Percentiles rank a stretch among this genome's conserved stretches.
Evolutionary conservation across 805 yeast species (phyloP).

Genomic region (Metschnikowia bowlesiae): DNA sequence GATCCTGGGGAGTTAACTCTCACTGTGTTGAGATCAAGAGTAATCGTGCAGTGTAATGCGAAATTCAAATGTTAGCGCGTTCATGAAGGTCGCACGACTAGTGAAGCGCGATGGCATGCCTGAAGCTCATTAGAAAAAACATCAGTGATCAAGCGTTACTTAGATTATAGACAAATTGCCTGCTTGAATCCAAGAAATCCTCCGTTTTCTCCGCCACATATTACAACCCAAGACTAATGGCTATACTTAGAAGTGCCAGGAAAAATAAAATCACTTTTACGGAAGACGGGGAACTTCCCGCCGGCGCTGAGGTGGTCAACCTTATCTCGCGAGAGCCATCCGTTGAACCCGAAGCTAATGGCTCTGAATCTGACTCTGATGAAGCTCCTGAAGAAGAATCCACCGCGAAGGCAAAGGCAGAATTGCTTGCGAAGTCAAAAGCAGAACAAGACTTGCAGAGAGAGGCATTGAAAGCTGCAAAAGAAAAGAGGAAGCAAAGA

Average conservation of each 20-base stretch:
- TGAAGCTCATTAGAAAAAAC: conserved; percentile 2
- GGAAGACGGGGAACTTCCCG: conserved; percentile 24
- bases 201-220: not conserved
- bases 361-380: conserved; percentile 22
- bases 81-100: conserved; percentile 10
- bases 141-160: not conserved
- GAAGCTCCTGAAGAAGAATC: conserved; percentile 46
- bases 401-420: conserved; percentile 24
- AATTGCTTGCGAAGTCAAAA: conserved; percentile 23
- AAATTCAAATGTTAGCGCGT: not conserved
- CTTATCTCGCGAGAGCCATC: conserved; percentile 14
- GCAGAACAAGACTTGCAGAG: conserved; percentile 21
- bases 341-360: conserved; percentile 15
- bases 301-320: conserved; percentile 9
- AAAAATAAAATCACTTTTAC: conserved; percentile 29
- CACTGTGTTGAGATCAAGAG: conserved; percentile 7
- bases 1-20: conserved; percentile 32
- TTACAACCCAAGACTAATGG: conserved; percentile 17
- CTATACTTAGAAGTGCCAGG: conserved; percentile 26
- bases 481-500: conserved; percentile 33
- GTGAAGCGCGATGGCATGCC: conserved; percentile 8
- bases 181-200: not conserved
- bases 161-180: not conserved
- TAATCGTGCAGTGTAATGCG: not conserved
- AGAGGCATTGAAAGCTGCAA: conserved; percentile 24